phyloP scores from a whole-genome alignment of 1,284 basidiomycete genomes.

The Irpex sp. region DNA sequence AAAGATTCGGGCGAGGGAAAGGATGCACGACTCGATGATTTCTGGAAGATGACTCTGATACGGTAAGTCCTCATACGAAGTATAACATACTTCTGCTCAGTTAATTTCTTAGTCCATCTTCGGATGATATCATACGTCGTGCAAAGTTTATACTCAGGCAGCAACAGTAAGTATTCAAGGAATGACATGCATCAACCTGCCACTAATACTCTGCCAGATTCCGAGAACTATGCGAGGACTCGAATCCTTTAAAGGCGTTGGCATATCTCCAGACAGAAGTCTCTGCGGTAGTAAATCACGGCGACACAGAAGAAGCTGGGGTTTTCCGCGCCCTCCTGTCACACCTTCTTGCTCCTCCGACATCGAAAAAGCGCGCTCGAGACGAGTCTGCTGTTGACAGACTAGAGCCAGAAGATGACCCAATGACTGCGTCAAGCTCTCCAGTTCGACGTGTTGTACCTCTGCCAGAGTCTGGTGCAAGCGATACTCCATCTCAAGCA shows the following conservation, averaged over 20 bases:
- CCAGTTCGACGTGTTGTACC: background rate
- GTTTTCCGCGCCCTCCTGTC: constrained; percentile 65
- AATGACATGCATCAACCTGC: background rate
- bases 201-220: constrained; percentile 43
- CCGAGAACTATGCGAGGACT: constrained; percentile 71
- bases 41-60: constrained; percentile 69
- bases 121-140: constrained; percentile 57
- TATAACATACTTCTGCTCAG: background rate
- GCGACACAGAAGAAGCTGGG: constrained; percentile 54
- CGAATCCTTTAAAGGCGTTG: constrained; percentile 62
- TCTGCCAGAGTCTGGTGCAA: background rate
- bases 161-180: constrained; percentile 53
- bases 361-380: background rate
- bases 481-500: background rate
- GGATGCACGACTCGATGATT: constrained; percentile 61
- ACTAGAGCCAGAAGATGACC: background rate
- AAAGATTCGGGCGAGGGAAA: constrained; percentile 15
- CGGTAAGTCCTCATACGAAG: constrained; percentile 40
- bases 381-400: background rate
- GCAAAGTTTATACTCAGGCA: constrained; percentile 59
- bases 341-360: constrained; percentile 48
- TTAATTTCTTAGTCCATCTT: constrained; percentile 41
- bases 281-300: constrained; percentile 67
- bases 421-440: constrained; percentile 1
- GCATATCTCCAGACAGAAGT: constrained; percentile 69